phyloP scores from a whole-genome alignment of 2,329 filamentous ascomycete species.

The Paraphaeosphaeria minitans region DNA sequence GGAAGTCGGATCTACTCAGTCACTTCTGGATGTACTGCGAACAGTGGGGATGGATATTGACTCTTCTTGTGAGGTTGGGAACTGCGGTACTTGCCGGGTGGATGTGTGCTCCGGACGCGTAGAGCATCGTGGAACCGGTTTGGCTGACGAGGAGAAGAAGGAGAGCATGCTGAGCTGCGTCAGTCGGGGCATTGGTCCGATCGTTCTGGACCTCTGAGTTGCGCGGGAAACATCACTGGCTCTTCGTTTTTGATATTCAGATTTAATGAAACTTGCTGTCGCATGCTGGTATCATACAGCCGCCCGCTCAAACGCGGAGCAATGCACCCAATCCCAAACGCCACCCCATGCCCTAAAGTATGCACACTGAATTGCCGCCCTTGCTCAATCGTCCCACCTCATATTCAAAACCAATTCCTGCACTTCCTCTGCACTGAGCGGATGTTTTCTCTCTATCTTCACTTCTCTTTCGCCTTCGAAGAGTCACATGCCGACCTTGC shows the following conservation, averaged over 20 bases:
- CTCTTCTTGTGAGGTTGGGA: conserved; percentile 51
- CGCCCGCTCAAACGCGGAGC: not conserved
- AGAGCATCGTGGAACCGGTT: conserved; percentile 47
- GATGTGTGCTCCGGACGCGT: conserved; percentile 46
- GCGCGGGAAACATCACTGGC: no score
- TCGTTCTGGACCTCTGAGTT: conserved; percentile 39
- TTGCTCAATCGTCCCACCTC: conserved; percentile 36
- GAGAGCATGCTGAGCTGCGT: conserved; percentile 47
- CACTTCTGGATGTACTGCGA: conserved; percentile 50
- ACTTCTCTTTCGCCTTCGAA: conserved; percentile 22
- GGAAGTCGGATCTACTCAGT: conserved; percentile 50
- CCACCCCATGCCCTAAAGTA: conserved; percentile 1
- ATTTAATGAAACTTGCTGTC: conserved; percentile 3
- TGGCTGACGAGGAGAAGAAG: conserved; percentile 45
- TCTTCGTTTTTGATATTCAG: not conserved
- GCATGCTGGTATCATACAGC: conserved; percentile 10
- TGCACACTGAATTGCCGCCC: conserved; percentile 4
- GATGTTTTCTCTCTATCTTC: conserved; percentile 1
- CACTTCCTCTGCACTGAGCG: conserved; percentile 28
- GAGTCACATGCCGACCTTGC: conserved; percentile 38
- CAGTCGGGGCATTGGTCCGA: conserved; percentile 40
- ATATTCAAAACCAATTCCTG: conserved; percentile 35
- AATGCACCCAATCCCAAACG: conserved; percentile 6
- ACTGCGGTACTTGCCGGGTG: conserved; percentile 52
- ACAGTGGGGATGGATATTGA: conserved; percentile 52